Evolutionary conservation across 2,329 filamentous ascomycete genomes (phyloP).

Genomic region (Colletotrichum brevisporum): DNA sequence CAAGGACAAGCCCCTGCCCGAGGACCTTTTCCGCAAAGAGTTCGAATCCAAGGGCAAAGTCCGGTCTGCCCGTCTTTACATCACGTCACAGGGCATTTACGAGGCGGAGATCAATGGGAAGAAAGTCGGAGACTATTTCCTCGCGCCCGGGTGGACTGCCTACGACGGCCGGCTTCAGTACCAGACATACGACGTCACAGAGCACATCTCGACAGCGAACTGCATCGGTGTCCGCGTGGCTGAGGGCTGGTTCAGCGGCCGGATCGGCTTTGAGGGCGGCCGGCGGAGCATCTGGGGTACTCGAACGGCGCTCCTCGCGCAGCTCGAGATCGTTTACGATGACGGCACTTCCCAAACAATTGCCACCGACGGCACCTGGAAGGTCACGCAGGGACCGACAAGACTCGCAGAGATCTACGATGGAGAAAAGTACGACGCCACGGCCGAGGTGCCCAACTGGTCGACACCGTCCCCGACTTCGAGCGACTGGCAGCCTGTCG

Average conservation of each 20-base stretch:
- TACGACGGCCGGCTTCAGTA: conserved; percentile 67
- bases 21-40: conserved; percentile 48
- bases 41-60: conserved; percentile 47
- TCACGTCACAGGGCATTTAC: conserved; percentile 62
- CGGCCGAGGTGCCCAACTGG: conserved; percentile 21
- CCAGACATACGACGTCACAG: conserved; percentile 65
- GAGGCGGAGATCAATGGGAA: conserved; percentile 62
- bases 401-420: conserved; percentile 40
- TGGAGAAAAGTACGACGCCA: conserved; percentile 39
- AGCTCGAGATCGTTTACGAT: conserved; percentile 16
- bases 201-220: conserved; percentile 53
- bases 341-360: conserved; percentile 11
- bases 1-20: conserved; percentile 47
- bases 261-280: conserved; percentile 43
- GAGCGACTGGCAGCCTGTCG: background rate
- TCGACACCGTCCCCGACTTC: background rate
- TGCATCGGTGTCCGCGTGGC: conserved; percentile 57
- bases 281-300: conserved; percentile 47
- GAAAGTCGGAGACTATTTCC: conserved; percentile 54
- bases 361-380: conserved; percentile 12
- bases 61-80: conserved; percentile 59
- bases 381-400: conserved; percentile 15
- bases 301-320: conserved; percentile 3
- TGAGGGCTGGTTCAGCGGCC: conserved; percentile 60
- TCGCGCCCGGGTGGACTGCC: conserved; percentile 67